These are phyloP conservation scores for Pichia sp. DNA, from an alignment of 1,139 yeast species.

Conservation along the genomic window DNA sequence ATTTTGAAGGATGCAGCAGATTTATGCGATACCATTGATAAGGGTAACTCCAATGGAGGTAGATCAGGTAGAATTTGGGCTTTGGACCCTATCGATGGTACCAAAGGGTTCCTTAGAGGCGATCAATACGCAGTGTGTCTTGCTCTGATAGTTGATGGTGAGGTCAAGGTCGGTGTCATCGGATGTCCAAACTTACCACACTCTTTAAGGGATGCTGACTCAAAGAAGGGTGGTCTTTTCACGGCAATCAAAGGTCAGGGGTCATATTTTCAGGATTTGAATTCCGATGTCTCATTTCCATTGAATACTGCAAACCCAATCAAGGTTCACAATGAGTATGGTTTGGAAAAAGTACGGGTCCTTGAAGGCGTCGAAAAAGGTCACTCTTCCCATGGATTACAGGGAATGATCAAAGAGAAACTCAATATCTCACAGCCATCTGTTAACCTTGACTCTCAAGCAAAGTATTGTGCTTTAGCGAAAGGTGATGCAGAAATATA, in stretches of 20 bases:
- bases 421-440: slow-evolving; percentile 53
- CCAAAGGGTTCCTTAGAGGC: slow-evolving; percentile 92
- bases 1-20: slow-evolving; percentile 38
- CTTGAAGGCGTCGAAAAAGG: slow-evolving; percentile 97
- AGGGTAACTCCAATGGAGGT: slow-evolving; percentile 77
- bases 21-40: slow-evolving; percentile 63
- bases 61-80: slow-evolving; percentile 87
- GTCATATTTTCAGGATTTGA: slow-evolving; percentile 51
- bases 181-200: slow-evolving; percentile 91
- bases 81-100: slow-evolving; percentile 96
- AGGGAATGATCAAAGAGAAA: slow-evolving; percentile 58
- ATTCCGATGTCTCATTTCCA: slow-evolving; percentile 30
- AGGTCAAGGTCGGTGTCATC: slow-evolving; percentile 82
- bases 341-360: slow-evolving; percentile 51
- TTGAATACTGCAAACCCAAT: slow-evolving; percentile 30
- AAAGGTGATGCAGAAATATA: slow-evolving; percentile 92
- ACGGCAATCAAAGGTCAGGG: slow-evolving; percentile 74
- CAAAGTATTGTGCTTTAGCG: slow-evolving; percentile 85
- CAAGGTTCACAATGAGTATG: slow-evolving; percentile 36
- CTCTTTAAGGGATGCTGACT: slow-evolving; percentile 31
- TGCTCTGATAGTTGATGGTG: slow-evolving; percentile 80
- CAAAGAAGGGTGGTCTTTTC: slow-evolving; percentile 57
- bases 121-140: slow-evolving; percentile 97
- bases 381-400: slow-evolving; percentile 91
- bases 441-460: slow-evolving; percentile 87